Evolutionary conservation across 148 eudicot genomes (phyloP).

Genomic region (Heliosperma pusillum): DNA sequence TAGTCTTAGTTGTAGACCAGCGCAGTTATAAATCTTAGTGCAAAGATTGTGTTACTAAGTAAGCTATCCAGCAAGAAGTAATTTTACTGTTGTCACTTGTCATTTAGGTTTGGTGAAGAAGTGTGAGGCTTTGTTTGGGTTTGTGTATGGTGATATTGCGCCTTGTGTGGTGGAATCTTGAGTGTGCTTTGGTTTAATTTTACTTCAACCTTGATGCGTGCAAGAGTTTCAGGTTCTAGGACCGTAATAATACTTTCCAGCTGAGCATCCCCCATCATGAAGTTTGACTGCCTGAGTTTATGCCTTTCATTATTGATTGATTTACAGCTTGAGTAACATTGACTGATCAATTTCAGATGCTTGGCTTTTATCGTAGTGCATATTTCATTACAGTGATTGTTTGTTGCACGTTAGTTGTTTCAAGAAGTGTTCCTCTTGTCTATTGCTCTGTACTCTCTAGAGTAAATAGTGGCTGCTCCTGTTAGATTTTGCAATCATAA

Average conservation of each 20-base stretch:
- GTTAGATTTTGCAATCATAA: not conserved
- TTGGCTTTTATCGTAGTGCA: not conserved
- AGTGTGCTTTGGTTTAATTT: not conserved
- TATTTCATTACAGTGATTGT: not conserved
- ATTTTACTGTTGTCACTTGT: not conserved
- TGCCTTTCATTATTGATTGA: too few relatives aligned
- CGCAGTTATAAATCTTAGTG: not conserved
- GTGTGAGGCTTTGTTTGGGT: not conserved
- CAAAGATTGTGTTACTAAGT: not conserved
- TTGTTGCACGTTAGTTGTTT: not conserved
- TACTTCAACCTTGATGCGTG: too few relatives aligned
- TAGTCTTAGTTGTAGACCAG: not conserved
- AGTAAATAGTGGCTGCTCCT: not conserved
- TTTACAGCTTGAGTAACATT: too few relatives aligned
- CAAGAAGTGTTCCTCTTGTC: not conserved
- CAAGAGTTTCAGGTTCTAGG: too few relatives aligned
- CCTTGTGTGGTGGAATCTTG: not conserved
- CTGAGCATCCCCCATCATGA: too few relatives aligned
- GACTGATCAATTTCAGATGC: not conserved
- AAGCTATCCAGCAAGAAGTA: not conserved
- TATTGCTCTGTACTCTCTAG: not conserved
- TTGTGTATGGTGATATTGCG: not conserved
- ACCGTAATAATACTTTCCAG: too few relatives aligned
- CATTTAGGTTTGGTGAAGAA: not conserved
- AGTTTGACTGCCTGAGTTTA: too few relatives aligned